These are phyloP conservation scores for Epichloe uncinata DNA, from an alignment of 2,329 filamentous ascomycete genomes.

Conservation along the genomic window DNA sequence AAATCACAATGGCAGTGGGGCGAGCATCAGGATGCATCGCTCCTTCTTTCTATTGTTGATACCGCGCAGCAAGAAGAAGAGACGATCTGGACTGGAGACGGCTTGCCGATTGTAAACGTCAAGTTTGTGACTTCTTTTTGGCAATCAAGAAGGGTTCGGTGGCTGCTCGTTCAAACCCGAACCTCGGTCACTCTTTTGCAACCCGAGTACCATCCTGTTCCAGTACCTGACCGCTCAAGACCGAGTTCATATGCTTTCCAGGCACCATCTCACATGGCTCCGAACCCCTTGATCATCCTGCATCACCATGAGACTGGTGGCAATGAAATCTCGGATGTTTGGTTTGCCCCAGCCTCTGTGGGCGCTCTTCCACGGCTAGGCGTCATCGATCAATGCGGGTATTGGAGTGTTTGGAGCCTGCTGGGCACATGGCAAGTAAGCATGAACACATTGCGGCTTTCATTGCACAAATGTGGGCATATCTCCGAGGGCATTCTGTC, in stretches of 20 bases:
- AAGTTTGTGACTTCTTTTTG: conserved; percentile 31
- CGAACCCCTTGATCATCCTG: conserved; percentile 43
- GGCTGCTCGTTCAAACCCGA: conserved; percentile 41
- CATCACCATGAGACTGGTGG: conserved; percentile 38
- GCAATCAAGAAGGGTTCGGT: conserved; percentile 27
- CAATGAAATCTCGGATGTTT: conserved; percentile 44
- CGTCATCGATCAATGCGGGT: conserved; percentile 50
- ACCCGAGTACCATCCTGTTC: conserved; percentile 32
- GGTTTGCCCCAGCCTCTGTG: conserved; percentile 42
- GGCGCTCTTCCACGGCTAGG: conserved; percentile 46
- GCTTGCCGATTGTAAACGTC: conserved; percentile 35
- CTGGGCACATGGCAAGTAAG: conserved; percentile 21
- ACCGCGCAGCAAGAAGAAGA: conserved; percentile 30
- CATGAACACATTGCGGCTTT: conserved; percentile 20
- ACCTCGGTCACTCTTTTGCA: conserved; percentile 37
- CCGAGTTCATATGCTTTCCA: conserved; percentile 8
- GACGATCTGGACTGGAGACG: conserved; percentile 40
- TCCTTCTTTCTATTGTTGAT: conserved; percentile 34
- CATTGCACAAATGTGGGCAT: conserved; percentile 28
- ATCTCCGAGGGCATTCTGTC: conserved; percentile 26
- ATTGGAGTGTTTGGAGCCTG: conserved; percentile 57
- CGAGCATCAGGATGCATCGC: conserved; percentile 26
- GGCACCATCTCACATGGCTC: conserved; percentile 37
- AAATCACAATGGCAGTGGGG: conserved; percentile 43
- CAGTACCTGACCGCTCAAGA: conserved; percentile 15